Evolutionary conservation across 768 basidiomycete genomes (phyloP).

Genomic region (Trametes coccinea): DNA sequence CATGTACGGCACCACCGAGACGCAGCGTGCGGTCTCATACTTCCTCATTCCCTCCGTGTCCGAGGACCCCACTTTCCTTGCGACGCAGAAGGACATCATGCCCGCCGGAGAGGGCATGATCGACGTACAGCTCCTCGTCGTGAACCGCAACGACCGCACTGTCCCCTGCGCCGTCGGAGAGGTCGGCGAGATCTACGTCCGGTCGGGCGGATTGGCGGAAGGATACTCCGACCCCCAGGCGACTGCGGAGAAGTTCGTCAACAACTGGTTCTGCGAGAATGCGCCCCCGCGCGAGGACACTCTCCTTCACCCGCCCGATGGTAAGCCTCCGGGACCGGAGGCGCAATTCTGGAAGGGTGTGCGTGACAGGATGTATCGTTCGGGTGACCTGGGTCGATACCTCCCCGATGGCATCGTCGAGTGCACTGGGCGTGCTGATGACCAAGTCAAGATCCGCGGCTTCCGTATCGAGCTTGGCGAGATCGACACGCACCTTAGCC

Average conservation of each 20-base stretch:
- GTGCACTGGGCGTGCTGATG: conserved; percentile 95
- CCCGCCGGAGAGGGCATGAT: conserved; percentile 98
- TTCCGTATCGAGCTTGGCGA: conserved; percentile 99
- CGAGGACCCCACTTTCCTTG: conserved; percentile 85
- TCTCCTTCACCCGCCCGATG: conserved; percentile 58
- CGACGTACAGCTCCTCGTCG: conserved; percentile 94
- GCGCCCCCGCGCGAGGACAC: conserved; percentile 63
- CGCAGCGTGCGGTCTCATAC: conserved; percentile 97
- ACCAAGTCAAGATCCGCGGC: conserved; percentile 98
- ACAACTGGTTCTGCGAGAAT: conserved; percentile 81
- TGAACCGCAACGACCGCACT: conserved; percentile 84
- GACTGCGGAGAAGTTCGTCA: conserved; percentile 88
- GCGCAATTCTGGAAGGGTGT: conserved; percentile 90
- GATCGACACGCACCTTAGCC: conserved; percentile 93
- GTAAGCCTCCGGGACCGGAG: conserved; percentile 62
- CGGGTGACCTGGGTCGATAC: conserved; percentile 95
- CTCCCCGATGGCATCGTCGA: conserved; percentile 90
- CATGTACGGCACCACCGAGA: conserved; percentile 99
- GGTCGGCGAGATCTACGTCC: conserved; percentile 97
- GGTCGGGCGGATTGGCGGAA: conserved; percentile 93
- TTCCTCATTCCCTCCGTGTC: conserved; percentile 87
- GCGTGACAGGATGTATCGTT: conserved; percentile 96
- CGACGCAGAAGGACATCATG: conserved; percentile 95
- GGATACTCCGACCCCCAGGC: conserved; percentile 87
- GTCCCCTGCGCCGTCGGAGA: conserved; percentile 93